phyloP scores from a whole-genome alignment of 2,329 filamentous ascomycete genomes.

The Rutstroemia sp. region DNA sequence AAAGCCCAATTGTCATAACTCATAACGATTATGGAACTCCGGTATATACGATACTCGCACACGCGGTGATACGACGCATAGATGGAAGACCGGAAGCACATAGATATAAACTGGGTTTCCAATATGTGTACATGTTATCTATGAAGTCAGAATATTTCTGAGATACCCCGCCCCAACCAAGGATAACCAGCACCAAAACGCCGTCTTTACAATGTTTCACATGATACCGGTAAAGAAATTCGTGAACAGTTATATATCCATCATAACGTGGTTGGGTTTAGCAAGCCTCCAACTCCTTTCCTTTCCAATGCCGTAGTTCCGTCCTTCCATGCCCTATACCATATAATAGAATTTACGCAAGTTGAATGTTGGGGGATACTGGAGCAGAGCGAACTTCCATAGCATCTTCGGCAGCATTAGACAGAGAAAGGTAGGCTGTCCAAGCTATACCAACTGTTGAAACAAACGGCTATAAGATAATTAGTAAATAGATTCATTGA shows the following conservation, averaged over 20 bases:
- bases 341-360: slow-evolving; percentile 23
- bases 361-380: slow-evolving; percentile 28
- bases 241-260: background rate
- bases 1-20: background rate
- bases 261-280: background rate
- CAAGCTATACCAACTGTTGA: slow-evolving; percentile 93
- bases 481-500: slow-evolving; percentile 9
- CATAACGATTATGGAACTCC: background rate
- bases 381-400: slow-evolving; percentile 27
- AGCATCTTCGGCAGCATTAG: slow-evolving; percentile 66
- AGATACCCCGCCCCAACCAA: background rate
- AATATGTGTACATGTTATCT: background rate
- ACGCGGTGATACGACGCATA: background rate
- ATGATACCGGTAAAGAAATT: background rate
- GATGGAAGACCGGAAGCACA: background rate
- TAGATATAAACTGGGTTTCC: background rate
- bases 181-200: background rate
- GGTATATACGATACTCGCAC: background rate
- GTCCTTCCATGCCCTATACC: slow-evolving; percentile 9
- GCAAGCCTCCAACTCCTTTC: background rate
- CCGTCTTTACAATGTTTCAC: background rate
- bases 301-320: slow-evolving; percentile 11
- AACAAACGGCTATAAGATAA: slow-evolving; percentile 68
- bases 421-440: slow-evolving; percentile 93
- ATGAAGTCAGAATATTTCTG: background rate